Evolutionary conservation across 108 stramenopile genomes (phyloP).

Genomic region (Seminavis robusta): DNA sequence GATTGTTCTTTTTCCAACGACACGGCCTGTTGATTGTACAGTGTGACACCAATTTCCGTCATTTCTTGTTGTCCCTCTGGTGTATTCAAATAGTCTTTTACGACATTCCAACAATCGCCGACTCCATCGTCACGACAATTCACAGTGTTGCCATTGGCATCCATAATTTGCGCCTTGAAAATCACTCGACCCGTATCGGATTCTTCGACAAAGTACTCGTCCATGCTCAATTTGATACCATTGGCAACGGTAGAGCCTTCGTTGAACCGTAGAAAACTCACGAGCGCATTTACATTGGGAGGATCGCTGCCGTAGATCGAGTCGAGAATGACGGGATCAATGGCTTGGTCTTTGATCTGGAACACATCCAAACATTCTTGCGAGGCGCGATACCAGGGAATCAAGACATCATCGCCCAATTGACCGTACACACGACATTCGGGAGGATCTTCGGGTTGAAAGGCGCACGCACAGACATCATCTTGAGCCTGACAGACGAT

Average conservation of each 20-base stretch:
- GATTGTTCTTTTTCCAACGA: slow-evolving; percentile 3
- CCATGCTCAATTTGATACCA: background rate
- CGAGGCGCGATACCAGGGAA: slow-evolving; percentile 8
- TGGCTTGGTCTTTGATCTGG: slow-evolving; percentile 11
- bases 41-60: background rate
- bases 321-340: slow-evolving; percentile 5
- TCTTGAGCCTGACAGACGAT: too few species aligned
- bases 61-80: slow-evolving; percentile 8
- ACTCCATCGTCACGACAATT: background rate
- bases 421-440: slow-evolving; percentile 17
- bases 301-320: too few species aligned
- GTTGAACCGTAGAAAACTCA: slow-evolving; percentile 5
- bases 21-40: slow-evolving; percentile 1
- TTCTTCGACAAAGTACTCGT: slow-evolving; percentile 3
- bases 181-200: background rate
- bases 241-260: background rate
- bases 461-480: slow-evolving; percentile 7
- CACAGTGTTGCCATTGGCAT: background rate
- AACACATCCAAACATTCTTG: slow-evolving; percentile 13
- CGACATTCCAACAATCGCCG: slow-evolving; percentile 4
- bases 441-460: background rate
- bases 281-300: slow-evolving; percentile 2
- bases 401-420: slow-evolving; percentile 12
- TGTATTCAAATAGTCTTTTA: slow-evolving; percentile 1
- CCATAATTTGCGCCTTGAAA: background rate